Evolutionary conservation across 2,329 filamentous ascomycete genomes (phyloP), one percentile per base, ranked within the genome.

Genomic region (Pseudonectria foliicola): DNA sequence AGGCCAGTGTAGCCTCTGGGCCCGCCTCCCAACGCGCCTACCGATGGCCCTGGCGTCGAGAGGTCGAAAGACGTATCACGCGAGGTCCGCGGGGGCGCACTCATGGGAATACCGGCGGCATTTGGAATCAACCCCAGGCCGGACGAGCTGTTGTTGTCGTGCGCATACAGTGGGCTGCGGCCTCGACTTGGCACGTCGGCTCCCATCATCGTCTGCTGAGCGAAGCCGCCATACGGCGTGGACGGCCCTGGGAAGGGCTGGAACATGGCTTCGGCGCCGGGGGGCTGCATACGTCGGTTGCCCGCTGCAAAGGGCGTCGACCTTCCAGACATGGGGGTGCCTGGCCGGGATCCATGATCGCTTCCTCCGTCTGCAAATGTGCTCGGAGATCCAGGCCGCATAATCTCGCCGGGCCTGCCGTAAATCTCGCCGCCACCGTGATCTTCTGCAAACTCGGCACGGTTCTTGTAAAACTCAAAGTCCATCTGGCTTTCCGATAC

Each of bases 401-500:
- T 59, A 3, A 80, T 62, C 42, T 84, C 81, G 15, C 67, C 63
- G 2, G 71, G 61, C 11, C 65, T 70, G 3, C 82, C 82, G 43
- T 75, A 82, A 6, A 81, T 66, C 23, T 77, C 74, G 14, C 83
- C 84, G 5, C 84, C 88, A n/a, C 87, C 87, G 46, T 88, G 83
- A 35, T 92, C 85, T 10, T 88, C 82, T 2, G 80, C 79, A 61
- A 96, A 95, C 48, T 95, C 90, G 3, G 85, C 75, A 2, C 87
- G 74, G 59, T 95, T 82, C 62, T 94, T 95, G 70, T 81, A 96
- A 62, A 87, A 90, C 41, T 87, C 80, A 55, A 93, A 95, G 57
- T 95, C 88, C 60, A 95, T 80, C 31, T 87, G 79, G 35, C 75
- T 75, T 51, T 96, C 90, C 0, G 85, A 80, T 0, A 96, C 89